A percentile compares a stretch with the other conserved stretches of the same genome.
phyloP scores from a whole-genome alignment of 176 grass and related monocot species.

The Ananas comosus region DNA sequence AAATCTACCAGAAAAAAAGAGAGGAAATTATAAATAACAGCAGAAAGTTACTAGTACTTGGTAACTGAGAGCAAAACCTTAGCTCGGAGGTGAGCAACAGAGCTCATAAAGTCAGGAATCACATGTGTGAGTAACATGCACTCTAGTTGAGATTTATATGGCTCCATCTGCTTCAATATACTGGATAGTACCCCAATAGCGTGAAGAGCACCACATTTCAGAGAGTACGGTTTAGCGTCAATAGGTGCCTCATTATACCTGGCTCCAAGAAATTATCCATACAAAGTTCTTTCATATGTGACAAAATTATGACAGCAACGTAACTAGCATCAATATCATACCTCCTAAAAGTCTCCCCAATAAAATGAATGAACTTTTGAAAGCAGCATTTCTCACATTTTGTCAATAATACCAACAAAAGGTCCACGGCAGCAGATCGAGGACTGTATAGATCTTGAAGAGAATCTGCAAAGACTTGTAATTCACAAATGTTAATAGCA shows the following conservation, averaged over 20 bases:
- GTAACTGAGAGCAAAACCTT: slow-evolving; percentile 31
- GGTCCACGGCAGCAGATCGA: slow-evolving; percentile 85
- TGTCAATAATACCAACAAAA: slow-evolving; percentile 81
- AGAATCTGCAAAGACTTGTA: slow-evolving; percentile 40
- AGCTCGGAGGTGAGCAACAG: slow-evolving; percentile 63
- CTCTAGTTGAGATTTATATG: slow-evolving; percentile 75
- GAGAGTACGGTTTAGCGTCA: slow-evolving; percentile 56
- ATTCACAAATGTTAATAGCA: background rate
- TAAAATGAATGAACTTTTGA: slow-evolving; percentile 81
- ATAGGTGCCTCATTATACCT: slow-evolving; percentile 59
- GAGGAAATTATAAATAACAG: no score
- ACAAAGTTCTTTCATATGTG: background rate
- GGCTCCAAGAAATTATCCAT: background rate
- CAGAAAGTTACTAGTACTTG: no score
- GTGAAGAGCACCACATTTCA: slow-evolving; percentile 88
- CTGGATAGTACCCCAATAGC: slow-evolving; percentile 84
- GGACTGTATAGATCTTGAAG: slow-evolving; percentile 92
- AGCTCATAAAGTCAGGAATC: slow-evolving; percentile 59
- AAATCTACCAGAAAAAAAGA: no score
- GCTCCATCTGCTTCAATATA: slow-evolving; percentile 75
- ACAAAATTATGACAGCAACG: background rate
- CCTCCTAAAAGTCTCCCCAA: slow-evolving; percentile 75
- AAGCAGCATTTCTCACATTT: slow-evolving; percentile 76
- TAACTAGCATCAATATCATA: slow-evolving; percentile 10
- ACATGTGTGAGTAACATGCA: slow-evolving; percentile 74